Evolutionary conservation across 441 rosid genomes (phyloP), one percentile per base, ranked within the genome.

Genomic region (Gossypium davidsonii): DNA sequence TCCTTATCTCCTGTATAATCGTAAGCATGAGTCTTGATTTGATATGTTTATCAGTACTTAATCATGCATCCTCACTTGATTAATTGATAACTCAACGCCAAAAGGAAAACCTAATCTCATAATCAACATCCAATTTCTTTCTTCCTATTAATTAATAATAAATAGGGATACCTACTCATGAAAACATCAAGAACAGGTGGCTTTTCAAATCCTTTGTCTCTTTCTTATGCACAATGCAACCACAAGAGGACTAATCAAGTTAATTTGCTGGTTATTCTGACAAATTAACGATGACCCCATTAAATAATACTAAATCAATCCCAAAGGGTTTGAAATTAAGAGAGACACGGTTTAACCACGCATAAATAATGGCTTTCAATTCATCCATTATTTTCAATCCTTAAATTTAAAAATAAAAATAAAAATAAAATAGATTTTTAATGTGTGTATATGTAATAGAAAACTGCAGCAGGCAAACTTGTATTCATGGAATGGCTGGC

Each of bases 251-350:
- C 71, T 18, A 18, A 53, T 53, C 10, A 72, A 70, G 20, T 23
- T 17, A 31, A 49, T 51, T 65, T 51, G 56, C 37, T 31, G 59
- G 17, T 71, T 17, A 21, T 9, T 28, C 71, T 67, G 78, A 81
- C 75, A 42, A 71, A 76, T 39, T 18, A 39, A 0, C 63, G 73
- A 59, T 52, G 78, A 26, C 37, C 20, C 3, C 1, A 39, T 42
- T 39, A 3, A 63, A 62, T 17, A 62, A 17, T 39, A 4, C 42
- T 21, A 57, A 56, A 56, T 21, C 20, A 1, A 60, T 4, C 39
- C 20, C 8, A 31, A 14, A 25, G 70, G 58, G 55, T 62, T 77
- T 80, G 86, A 83, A 74, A 72, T 52, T 56, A 23, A 74, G 80
- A 70, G 79, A 69, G 76, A 63, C 60, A 0, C 6, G 49, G 77